phyloP scores from a whole-genome alignment of 768 basidiomycete genomes.

The Neoboletus magnificus region DNA sequence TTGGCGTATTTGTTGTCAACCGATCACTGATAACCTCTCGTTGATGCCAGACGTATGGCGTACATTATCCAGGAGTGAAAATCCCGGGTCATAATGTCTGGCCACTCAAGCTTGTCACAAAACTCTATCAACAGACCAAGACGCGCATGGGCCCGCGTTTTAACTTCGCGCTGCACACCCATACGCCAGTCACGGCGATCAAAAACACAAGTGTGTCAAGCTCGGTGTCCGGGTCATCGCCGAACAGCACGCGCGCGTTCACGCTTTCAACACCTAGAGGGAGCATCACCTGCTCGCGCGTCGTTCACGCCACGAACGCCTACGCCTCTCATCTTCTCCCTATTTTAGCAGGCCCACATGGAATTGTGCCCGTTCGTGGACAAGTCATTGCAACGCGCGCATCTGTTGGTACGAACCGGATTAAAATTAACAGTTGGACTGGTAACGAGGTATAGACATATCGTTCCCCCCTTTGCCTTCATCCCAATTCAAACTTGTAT shows the following conservation, averaged over 20 bases:
- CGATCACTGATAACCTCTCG: not conserved
- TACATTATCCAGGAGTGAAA: slow-evolving; percentile 50
- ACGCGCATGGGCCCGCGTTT: slow-evolving; percentile 27
- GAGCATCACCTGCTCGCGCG: slow-evolving; percentile 49
- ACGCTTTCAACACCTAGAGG: slow-evolving; percentile 60
- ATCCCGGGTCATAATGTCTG: slow-evolving; percentile 64
- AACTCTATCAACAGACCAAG: slow-evolving; percentile 49
- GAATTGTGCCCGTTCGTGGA: slow-evolving; percentile 70
- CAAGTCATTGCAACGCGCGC: slow-evolving; percentile 57
- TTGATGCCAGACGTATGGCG: slow-evolving; percentile 27
- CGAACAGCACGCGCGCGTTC: slow-evolving; percentile 2
- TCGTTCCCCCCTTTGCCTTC: not conserved
- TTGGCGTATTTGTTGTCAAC: not conserved
- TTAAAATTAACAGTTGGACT: slow-evolving; percentile 47
- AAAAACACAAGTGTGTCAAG: not conserved
- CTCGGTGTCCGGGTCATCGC: not conserved
- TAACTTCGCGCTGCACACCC: slow-evolving; percentile 61
- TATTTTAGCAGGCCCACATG: slow-evolving; percentile 47
- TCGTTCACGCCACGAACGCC: slow-evolving; percentile 86
- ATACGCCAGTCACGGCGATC: slow-evolving; percentile 62
- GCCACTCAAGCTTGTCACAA: slow-evolving; percentile 78
- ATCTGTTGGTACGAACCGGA: slow-evolving; percentile 33
- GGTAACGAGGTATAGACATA: slow-evolving; percentile 33
- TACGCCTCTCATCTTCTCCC: slow-evolving; percentile 80
- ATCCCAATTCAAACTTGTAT: not conserved